phyloP scores from a whole-genome alignment of 1,284 basidiomycete genomes.

The Leccinum pallidistipes region DNA sequence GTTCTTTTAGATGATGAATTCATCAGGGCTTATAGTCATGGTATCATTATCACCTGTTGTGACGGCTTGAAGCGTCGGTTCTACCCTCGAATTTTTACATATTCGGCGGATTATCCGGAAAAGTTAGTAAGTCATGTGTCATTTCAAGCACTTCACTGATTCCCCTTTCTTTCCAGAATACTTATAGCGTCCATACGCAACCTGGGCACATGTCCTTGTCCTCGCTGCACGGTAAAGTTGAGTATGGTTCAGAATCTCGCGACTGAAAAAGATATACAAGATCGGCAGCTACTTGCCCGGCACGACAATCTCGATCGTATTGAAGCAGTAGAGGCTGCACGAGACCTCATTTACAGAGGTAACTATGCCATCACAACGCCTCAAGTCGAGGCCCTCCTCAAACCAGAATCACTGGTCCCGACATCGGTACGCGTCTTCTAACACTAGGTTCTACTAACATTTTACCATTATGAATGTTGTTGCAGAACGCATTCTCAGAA shows the following conservation, averaged over 20 bases:
- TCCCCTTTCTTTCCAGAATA: background rate
- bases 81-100: background rate
- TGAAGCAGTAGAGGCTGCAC: background rate
- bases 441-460: too few relatives aligned
- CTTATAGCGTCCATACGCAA: background rate
- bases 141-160: background rate
- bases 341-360: background rate
- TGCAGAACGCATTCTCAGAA: background rate
- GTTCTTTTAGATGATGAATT: fast-evolving
- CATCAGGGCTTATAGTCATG: background rate
- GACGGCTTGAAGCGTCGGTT: background rate
- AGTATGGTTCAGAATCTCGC: background rate
- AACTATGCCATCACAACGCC: background rate
- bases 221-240: background rate
- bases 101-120: background rate
- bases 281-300: background rate
- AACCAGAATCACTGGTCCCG: background rate
- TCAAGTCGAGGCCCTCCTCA: background rate
- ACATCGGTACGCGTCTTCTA: background rate
- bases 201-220: background rate
- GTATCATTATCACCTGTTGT: background rate
- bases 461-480: too few relatives aligned
- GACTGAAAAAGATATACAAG: background rate
- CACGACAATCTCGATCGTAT: background rate
- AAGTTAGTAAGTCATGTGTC: background rate